Base-by-base conservation (phyloP, 495 filamentous ascomycete species). In the Neurospora intermedia region DNA sequence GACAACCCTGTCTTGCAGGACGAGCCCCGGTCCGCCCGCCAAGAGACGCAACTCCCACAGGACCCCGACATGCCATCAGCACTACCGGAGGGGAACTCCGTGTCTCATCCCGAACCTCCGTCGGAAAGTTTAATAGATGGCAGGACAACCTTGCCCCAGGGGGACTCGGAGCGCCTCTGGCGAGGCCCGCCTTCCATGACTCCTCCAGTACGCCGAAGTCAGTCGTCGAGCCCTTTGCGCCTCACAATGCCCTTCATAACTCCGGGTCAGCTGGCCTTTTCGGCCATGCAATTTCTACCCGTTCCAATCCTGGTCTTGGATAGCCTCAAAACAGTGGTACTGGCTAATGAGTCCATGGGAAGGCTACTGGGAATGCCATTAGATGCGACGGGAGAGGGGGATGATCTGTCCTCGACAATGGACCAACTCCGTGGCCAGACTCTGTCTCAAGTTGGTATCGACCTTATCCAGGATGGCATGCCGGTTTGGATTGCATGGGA, bases 271-370 rank as follows among this genome's bases (percentile, higher is more conserved):
- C 78, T 89, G 20, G 88, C 91, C 11, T 86, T 92, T 71, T 85
- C 89, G 2, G 87, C 89, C 3, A 80, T 92, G 77, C 89, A 92
- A 78, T 91, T 91, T 75, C 84, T 92, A 18, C 91, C 91, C 1
- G 88, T 90, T 31, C 91, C 91, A 3, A 76, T 92, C 23, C 76
- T 93, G 23, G 87, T 92, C 2, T 79, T 92, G 46, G 88, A 86
- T 20, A 84, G 83, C 43, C 70, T 85, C 59, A 92, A 92, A 80
- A 90, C 88, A 0, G 84, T 92, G 3, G 83, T 91, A 6, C 77
- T 93, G 20, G 90, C 90, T 10, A 93, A 93, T 77, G 90, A 92
- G 70, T 89, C 91, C 16, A 90, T 92, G 89, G 88, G 87, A 27
- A 83, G 87, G 69, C 76, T 93, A 72, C 78, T 93, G 45, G 87